Evolutionary conservation across 1,139 yeast species (phyloP).

Genomic region (Wickerhamiella infanticola): DNA sequence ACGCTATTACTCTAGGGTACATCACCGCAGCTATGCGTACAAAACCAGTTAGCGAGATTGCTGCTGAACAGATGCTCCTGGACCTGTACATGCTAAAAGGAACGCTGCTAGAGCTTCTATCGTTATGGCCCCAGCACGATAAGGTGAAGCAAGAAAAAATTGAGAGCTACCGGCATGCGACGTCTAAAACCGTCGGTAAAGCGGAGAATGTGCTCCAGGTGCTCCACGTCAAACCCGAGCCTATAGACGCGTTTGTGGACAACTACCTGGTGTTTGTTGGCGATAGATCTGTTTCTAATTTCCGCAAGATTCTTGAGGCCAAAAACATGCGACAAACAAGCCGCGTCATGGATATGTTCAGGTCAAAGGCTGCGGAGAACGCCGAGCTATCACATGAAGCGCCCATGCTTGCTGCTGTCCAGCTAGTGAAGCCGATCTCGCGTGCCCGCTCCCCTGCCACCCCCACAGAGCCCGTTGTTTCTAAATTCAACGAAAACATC

Average conservation of each 20-base stretch:
- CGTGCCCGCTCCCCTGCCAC: conserved; percentile 1
- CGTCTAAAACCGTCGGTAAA: conserved; percentile 37
- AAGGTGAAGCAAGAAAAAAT: conserved; percentile 24
- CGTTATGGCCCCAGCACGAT: conserved; percentile 7
- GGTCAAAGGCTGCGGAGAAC: conserved; percentile 39
- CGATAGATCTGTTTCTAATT: conserved; percentile 48
- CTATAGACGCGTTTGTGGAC: conserved; percentile 50
- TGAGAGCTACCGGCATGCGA: conserved; percentile 19
- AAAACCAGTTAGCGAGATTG: conserved; percentile 50
- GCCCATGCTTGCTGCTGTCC: conserved; percentile 25
- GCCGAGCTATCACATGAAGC: conserved; percentile 32
- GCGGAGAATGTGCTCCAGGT: conserved; percentile 54
- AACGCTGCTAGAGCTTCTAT: conserved; percentile 31
- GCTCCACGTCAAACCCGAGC: conserved; percentile 45
- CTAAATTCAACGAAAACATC: conserved; percentile 6
- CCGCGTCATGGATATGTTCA: conserved; percentile 45
- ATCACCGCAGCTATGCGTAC: conserved; percentile 40
- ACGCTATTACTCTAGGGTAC: conserved; percentile 42
- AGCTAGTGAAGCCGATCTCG: neutral
- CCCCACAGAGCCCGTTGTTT: neutral
- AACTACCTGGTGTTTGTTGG: conserved; percentile 54
- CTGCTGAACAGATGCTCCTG: conserved; percentile 66
- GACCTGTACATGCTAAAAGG: conserved; percentile 55
- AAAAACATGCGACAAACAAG: conserved; percentile 39
- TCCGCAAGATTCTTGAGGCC: conserved; percentile 45